A percentile compares a stretch with the other conserved stretches of the same genome.
Evolutionary conservation across 371 early-diverging fungal genomes (phyloP).

Genomic region (Rhizopus delemar): DNA sequence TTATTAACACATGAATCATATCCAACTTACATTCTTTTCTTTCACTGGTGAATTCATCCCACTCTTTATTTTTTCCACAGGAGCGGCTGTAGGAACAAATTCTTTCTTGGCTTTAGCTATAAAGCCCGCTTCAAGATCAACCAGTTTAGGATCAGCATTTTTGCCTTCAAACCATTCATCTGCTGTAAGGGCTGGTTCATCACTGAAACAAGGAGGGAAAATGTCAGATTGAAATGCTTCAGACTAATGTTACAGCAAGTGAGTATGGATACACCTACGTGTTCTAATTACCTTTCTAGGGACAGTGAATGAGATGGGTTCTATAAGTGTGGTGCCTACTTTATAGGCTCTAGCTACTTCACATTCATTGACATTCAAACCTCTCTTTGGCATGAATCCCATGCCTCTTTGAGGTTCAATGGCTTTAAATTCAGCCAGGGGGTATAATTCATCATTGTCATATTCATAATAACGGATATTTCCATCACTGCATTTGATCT

Average conservation of each 20-base stretch:
- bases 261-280: no score
- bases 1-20: no score
- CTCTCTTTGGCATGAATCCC: conserved; percentile 93
- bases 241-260: conserved; percentile 52
- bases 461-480: conserved; percentile 98
- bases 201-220: conserved; percentile 86
- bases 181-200: conserved; percentile 83
- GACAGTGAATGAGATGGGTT: conserved; percentile 95
- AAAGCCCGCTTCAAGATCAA: conserved; percentile 85
- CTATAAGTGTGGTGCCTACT: conserved; percentile 81
- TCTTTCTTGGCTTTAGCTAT: conserved; percentile 73
- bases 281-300: conserved; percentile 80
- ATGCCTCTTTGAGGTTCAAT: conserved; percentile 94
- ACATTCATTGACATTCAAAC: conserved; percentile 78
- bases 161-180: conserved; percentile 91
- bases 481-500: conserved; percentile 74
- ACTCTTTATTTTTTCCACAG: conserved; percentile 38
- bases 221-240: conserved; percentile 96
- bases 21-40: conserved; percentile 64
- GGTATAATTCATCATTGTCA: conserved; percentile 80
- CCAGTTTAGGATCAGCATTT: conserved; percentile 73
- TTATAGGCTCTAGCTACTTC: conserved; percentile 95
- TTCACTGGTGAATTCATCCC: no score
- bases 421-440: conserved; percentile 86
- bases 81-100: conserved; percentile 57